Evolutionary conservation across 148 eudicot genomes (phyloP), one percentile per base, ranked within the genome.

Genomic region (Camellia granthamiana): DNA sequence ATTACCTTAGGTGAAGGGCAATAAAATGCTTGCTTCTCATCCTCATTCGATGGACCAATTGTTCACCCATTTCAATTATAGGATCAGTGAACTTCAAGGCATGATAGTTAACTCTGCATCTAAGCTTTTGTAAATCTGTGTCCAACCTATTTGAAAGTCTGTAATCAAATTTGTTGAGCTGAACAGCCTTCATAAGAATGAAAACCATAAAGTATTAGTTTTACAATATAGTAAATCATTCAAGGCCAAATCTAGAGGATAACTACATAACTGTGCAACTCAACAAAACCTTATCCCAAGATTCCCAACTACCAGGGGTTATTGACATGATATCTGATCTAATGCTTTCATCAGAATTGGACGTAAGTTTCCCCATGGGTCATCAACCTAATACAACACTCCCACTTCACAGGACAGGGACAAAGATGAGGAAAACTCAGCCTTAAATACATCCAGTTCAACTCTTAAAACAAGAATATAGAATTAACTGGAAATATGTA

Each of bases 41-140:
- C 85, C 91, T 90, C 98, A 93, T 92, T 79, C 95, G 87, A 21
- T 86, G 83, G 69, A 91, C 92, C 92, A 96, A 81, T 74, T 80
- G 72, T 69, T 85, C 79, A 59, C 99, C 99, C 98, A 96, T 92
- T 75, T 88, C 83, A 78, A 64, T 85, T 64, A 96, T 96, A 78
- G 92, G 88, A 59, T 86, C 83, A 43, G 97, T 90, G 86, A 96
- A 96, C 84, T 84, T 91, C 80, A 96, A 81, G n/a, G 98, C 99
- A 80, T 92, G 98, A 82, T 92, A 96, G 71, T 96, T 96, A 75
- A 91, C 97, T 87, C 98, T 88, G 77, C 99, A 96, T 84, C 99
- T 89, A 79, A 96, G 97, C 94, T 91, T 96, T 81, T 96, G 99
- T 60, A 91, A 85, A 88, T 93, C 99, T 23, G 88, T 84, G 51